Evolutionary conservation across 2,329 filamentous ascomycete genomes (phyloP).

Genomic region (Paecilomyces sp.): DNA sequence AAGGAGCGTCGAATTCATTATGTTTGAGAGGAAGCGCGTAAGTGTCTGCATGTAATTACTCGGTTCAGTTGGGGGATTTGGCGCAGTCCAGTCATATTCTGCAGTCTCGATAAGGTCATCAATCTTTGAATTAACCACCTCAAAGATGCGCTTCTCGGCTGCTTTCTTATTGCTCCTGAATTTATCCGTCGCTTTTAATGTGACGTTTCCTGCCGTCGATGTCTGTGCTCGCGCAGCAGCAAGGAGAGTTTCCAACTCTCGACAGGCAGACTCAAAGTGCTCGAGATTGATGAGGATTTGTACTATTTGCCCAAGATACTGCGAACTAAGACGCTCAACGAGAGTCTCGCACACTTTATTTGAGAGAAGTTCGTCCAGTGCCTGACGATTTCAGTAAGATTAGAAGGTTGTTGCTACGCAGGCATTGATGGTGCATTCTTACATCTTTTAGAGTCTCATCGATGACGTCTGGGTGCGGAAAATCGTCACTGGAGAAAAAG

Average conservation of each 20-base stretch:
- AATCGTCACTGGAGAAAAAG: slow-evolving; percentile 94
- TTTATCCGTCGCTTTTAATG: slow-evolving; percentile 72
- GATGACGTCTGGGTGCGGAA: slow-evolving; percentile 81
- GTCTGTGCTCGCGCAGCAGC: slow-evolving; percentile 77
- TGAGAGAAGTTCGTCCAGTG: slow-evolving; percentile 89
- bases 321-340: slow-evolving; percentile 78
- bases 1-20: slow-evolving; percentile 90
- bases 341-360: slow-evolving; percentile 86
- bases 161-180: slow-evolving; percentile 90
- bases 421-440: slow-evolving; percentile 12
- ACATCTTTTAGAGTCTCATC: slow-evolving; percentile 82
- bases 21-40: slow-evolving; percentile 86
- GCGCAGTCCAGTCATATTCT: slow-evolving; percentile 82
- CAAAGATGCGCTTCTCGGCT: slow-evolving; percentile 95
- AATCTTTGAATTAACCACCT: slow-evolving; percentile 97
- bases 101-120: slow-evolving; percentile 95
- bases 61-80: slow-evolving; percentile 60
- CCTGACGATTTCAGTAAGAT: slow-evolving; percentile 42
- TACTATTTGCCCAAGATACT: slow-evolving; percentile 95
- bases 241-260: slow-evolving; percentile 78
- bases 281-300: slow-evolving; percentile 97
- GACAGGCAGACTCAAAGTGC: slow-evolving; percentile 90
- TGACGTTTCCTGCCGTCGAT: slow-evolving; percentile 69
- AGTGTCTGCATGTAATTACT: slow-evolving; percentile 94
- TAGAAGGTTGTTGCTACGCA: background rate